Evolutionary conservation across 257 asterid genomes (phyloP).

Genomic region (Lavandula angustifolia): DNA sequence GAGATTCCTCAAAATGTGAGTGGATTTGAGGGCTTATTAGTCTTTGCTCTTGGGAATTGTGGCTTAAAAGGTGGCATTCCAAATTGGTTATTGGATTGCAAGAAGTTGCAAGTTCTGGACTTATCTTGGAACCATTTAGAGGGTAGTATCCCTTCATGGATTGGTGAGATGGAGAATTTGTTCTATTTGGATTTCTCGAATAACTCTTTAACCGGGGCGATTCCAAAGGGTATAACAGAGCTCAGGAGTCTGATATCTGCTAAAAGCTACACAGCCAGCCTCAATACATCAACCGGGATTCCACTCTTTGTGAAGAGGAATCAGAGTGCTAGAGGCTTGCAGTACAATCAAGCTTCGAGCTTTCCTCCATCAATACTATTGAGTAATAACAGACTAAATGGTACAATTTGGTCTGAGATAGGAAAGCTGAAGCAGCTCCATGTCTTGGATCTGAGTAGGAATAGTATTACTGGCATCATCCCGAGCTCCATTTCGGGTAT

Average conservation of each 20-base stretch:
- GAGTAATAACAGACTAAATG: constrained; percentile 68
- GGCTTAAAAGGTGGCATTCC: constrained; percentile 75
- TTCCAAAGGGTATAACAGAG: constrained; percentile 67
- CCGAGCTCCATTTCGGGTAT: constrained; percentile 74
- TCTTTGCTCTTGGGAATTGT: constrained; percentile 79
- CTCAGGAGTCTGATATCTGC: constrained; percentile 67
- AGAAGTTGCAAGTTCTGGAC: constrained; percentile 81
- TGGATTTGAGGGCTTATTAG: constrained; percentile 61
- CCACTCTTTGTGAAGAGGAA: constrained; percentile 88
- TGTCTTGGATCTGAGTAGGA: constrained; percentile 76
- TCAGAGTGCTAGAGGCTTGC: constrained; percentile 76
- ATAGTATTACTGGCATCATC: constrained; percentile 67
- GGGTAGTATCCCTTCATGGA: constrained; percentile 78
- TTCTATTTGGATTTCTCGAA: constrained; percentile 90
- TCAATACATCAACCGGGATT: constrained; percentile 60
- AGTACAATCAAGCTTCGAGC: constrained; percentile 85
- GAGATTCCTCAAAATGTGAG: constrained; percentile 55
- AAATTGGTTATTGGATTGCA: constrained; percentile 64
- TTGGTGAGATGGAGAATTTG: constrained; percentile 67
- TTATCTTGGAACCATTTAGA: constrained; percentile 83
- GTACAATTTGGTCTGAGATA: constrained; percentile 69
- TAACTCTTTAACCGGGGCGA: constrained; percentile 75
- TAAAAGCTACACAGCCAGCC: constrained; percentile 46
- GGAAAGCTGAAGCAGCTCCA: constrained; percentile 77
- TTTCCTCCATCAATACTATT: constrained; percentile 80